Base-by-base conservation (phyloP, 495 filamentous ascomycete genomes). In the Filosporella fistucella region DNA sequence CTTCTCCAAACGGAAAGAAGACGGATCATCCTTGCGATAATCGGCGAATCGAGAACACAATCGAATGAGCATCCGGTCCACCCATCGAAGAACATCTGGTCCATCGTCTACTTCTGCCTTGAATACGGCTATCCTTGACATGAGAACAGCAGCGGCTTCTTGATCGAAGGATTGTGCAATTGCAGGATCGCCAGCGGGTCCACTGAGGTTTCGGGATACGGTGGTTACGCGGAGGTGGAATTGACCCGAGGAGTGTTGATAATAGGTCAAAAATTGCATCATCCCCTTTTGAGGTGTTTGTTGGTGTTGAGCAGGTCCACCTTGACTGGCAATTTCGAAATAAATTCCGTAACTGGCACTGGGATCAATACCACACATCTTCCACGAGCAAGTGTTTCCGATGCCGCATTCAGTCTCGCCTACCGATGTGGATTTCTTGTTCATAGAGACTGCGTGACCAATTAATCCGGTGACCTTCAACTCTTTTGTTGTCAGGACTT, bases 231-330 rank as follows among this genome's bases (percentile, higher is more conserved):
- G 81, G 35, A 99, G 82, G 60, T 99, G 94, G 65, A 89, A 99
- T 62, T 96, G 85, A 16, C 94, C 94, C 13, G 89, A 93, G 14
- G 90, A 90, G 64, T 97, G 89, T 61, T 99, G 94, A 62, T 99
- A 99, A 71, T 99, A 97, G 36, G 94, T 99, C 49, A 99, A 72
- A 69, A 97, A 97, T 64, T 99, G 94, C 68, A 99, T 95, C 80
- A 97, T 89, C 39, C 88, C 94, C 64, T 91, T 88, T 63, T 95
- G 88, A 38, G 86, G 84, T 17, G 83, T 85, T 60, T 88, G 89
- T 56, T 89, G 86, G 59, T 91, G 83, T 56, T 89, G 86, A 26
- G 88, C 74, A 17, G 93, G 85, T 14, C 89, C 90, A 32, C 86
- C 89, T 69, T 99, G 94, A 60, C 85, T 89, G 36, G 94, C 91